Evolutionary conservation across 352 stramenopile species (phyloP).

Genomic region (Pythium sukuiense): DNA sequence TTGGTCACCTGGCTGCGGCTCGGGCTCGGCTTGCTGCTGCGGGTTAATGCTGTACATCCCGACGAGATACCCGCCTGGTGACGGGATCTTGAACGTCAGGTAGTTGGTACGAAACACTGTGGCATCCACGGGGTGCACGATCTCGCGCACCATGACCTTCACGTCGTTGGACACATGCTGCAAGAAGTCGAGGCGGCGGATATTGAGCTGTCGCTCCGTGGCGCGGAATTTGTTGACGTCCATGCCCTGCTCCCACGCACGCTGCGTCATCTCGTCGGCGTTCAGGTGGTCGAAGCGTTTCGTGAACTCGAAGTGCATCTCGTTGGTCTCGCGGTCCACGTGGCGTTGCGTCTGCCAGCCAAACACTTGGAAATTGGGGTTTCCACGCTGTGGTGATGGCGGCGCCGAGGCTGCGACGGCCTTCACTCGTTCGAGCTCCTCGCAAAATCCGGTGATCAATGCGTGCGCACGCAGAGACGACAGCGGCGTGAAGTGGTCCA

Average conservation of each 20-base stretch:
- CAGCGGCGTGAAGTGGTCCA: conserved; percentile 25
- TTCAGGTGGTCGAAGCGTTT: conserved; percentile 35
- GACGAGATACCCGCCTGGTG: conserved; percentile 24
- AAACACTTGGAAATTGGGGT: conserved; percentile 32
- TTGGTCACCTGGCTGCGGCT: not conserved
- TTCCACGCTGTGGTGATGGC: not conserved
- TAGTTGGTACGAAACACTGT: conserved; percentile 45
- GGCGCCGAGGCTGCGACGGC: not conserved
- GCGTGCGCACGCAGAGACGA: conserved; percentile 7
- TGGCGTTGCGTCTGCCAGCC: conserved; percentile 39
- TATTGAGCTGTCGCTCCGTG: conserved; percentile 19
- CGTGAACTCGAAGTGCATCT: conserved; percentile 45
- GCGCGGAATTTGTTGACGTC: conserved; percentile 27
- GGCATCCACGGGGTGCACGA: conserved; percentile 31
- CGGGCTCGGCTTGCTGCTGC: conserved; percentile 14
- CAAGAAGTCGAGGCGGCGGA: conserved; percentile 37
- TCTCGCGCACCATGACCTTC: conserved; percentile 37
- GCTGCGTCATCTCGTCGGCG: conserved; percentile 26
- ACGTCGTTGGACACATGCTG: conserved; percentile 33
- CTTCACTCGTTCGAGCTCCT: conserved; percentile 28
- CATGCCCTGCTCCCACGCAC: conserved; percentile 32
- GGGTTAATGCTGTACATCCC: conserved; percentile 42
- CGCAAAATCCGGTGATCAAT: conserved; percentile 24
- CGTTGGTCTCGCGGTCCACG: conserved; percentile 33
- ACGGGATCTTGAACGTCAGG: conserved; percentile 28